Conservation (phyloP, 257 asterid species). For the Nicotiana undulata region DNA sequence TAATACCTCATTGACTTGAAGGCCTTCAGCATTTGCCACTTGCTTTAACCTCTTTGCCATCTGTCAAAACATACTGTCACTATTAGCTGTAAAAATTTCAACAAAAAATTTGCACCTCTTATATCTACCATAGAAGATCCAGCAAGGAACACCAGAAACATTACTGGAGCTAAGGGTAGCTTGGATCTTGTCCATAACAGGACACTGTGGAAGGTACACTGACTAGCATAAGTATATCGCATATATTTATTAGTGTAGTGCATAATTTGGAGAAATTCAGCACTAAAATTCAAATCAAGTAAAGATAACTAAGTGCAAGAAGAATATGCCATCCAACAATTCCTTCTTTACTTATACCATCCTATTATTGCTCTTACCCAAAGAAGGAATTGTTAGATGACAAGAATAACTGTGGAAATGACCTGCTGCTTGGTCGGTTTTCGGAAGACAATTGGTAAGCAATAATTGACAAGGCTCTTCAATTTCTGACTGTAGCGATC, state of each 20-base stretch:
- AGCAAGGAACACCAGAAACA: conserved; percentile 11
- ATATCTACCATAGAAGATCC: conserved; percentile 5
- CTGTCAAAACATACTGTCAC: conserved; percentile 33
- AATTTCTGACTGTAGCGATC: conserved; percentile 98
- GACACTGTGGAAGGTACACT: neutral
- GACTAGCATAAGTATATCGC: neutral
- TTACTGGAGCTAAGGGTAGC: neutral
- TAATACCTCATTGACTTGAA: conserved; percentile 78
- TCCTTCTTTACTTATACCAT: neutral
- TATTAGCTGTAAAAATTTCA: neutral
- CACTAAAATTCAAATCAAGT: neutral
- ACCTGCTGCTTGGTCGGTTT: conserved; percentile 99
- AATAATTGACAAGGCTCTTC: conserved; percentile 90
- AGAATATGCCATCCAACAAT: neutral
- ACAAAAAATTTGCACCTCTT: conserved; percentile 1
- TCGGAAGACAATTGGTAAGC: conserved; percentile 74
- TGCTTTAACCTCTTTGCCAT: conserved; percentile 87
- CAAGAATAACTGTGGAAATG: conserved; percentile 3
- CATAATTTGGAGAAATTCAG: neutral
- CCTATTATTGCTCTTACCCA: neutral
- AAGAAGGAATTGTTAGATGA: no score
- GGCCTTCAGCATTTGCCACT: conserved; percentile 75
- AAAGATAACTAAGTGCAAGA: neutral
- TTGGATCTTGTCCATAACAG: neutral
- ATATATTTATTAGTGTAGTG: no score